phyloP scores from a whole-genome alignment of 192 early-diverging fungal species.

The Entophlyctis luteolus region DNA sequence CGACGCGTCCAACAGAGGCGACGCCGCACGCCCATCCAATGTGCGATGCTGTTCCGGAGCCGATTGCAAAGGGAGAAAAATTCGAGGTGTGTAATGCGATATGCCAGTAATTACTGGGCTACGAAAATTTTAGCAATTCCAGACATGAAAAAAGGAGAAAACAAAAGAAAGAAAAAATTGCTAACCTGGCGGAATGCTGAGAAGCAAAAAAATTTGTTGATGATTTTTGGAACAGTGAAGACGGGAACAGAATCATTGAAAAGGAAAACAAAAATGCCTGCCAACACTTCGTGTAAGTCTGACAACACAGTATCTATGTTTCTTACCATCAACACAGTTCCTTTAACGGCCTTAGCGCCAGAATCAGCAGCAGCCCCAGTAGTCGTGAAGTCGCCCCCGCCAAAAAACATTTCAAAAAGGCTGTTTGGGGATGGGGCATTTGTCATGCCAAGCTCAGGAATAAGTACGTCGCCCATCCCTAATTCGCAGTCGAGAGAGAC shows the following conservation, averaged over 20 bases:
- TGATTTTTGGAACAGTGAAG: conserved; percentile 27
- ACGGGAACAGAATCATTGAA: conserved; percentile 71
- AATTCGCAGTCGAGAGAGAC: conserved; percentile 1
- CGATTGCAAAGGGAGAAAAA: too few species aligned
- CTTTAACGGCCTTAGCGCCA: background rate
- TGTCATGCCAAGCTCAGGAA: background rate
- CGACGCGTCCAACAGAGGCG: too few species aligned
- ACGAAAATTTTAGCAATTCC: too few species aligned
- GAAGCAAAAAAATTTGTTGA: background rate
- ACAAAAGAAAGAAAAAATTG: too few species aligned
- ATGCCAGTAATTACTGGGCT: too few species aligned
- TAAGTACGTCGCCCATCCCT: too few species aligned
- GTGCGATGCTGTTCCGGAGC: too few species aligned
- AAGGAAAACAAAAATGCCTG: conserved; percentile 83
- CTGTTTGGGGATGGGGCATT: background rate
- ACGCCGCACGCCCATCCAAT: too few species aligned
- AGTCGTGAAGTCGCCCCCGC: background rate
- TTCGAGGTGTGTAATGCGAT: too few species aligned
- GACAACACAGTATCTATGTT: background rate
- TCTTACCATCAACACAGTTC: conserved; percentile 30
- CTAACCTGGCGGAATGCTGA: too few species aligned
- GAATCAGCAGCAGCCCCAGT: background rate
- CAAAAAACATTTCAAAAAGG: conserved; percentile 9
- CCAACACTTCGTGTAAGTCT: background rate
- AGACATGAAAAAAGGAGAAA: too few species aligned